phyloP scores from a whole-genome alignment of 106 monocot species.

The Amphibolis antarctica region DNA sequence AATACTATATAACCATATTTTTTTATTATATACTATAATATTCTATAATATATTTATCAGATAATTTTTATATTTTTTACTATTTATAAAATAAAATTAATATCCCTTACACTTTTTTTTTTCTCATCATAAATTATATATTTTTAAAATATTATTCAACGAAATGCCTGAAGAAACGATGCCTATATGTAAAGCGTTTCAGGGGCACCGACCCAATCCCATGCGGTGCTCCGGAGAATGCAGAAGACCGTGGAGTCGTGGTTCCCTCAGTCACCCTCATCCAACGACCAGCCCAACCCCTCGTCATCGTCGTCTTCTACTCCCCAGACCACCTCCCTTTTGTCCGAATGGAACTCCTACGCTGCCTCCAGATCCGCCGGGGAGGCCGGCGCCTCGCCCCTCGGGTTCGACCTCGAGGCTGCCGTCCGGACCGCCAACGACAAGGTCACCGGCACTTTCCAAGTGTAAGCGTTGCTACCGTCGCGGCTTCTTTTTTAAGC shows the following conservation, averaged over 20 bases:
- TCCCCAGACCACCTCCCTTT: slow-evolving; percentile 5
- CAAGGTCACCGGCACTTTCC: slow-evolving; percentile 23
- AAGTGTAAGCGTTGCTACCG: slow-evolving; percentile 21
- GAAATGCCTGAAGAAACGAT: too few species aligned
- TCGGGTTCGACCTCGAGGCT: slow-evolving; percentile 17
- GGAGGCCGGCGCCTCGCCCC: slow-evolving; percentile 1
- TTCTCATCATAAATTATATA: too few species aligned
- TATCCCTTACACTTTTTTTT: too few species aligned
- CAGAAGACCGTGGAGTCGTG: slow-evolving; percentile 18
- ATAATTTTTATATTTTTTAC: too few species aligned
- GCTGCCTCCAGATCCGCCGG: slow-evolving; percentile 6
- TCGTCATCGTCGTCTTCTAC: not conserved
- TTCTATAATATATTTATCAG: too few species aligned
- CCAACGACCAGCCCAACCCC: not conserved
- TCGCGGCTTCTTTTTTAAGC: not conserved
- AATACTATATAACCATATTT: too few species aligned
- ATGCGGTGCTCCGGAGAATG: slow-evolving; percentile 8
- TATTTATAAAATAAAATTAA: too few species aligned
- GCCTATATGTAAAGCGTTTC: too few species aligned
- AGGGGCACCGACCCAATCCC: too few species aligned
- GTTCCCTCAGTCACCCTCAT: slow-evolving; percentile 6
- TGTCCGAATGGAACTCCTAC: slow-evolving; percentile 20
- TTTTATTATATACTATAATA: too few species aligned
- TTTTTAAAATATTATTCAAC: too few species aligned
- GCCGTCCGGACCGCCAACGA: slow-evolving; percentile 23